Evolutionary conservation across 176 grass and related monocot species (phyloP).

Genomic region (Avena insularis): DNA sequence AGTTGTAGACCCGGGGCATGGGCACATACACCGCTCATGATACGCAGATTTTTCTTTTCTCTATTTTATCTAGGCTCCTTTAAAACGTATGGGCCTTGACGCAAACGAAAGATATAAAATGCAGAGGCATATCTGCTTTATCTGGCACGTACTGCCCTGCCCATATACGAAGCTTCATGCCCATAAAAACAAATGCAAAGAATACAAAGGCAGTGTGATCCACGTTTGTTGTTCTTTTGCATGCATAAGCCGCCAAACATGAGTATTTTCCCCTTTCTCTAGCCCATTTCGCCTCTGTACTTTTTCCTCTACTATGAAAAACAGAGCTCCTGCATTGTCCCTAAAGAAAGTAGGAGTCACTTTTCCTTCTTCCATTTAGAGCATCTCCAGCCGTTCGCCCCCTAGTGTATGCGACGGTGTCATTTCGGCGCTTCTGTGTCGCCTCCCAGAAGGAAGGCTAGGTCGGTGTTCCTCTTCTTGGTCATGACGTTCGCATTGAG

Average conservation of each 20-base stretch:
- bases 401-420: too few relatives aligned
- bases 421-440: too few relatives aligned
- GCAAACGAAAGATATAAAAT: background rate
- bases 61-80: background rate
- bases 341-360: too few relatives aligned
- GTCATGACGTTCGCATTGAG: too few relatives aligned
- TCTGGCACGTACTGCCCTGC: background rate
- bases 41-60: background rate
- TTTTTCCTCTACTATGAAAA: too few relatives aligned
- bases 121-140: background rate
- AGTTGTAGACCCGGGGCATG: background rate
- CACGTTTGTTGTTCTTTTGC: too few relatives aligned
- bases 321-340: too few relatives aligned
- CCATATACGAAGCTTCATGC: background rate
- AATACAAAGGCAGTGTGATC: background rate
- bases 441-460: too few relatives aligned
- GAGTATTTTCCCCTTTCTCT: too few relatives aligned
- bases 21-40: constrained; percentile 3
- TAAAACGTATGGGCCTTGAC: background rate
- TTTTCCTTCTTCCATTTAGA: background rate
- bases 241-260: background rate
- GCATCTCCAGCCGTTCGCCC: too few relatives aligned
- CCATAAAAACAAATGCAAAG: background rate
- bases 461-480: too few relatives aligned
- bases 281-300: too few relatives aligned